Percentiles rank a stretch among this genome's conserved stretches.
Conservation (phyloP, 129 eudicot species). For the Pseudognaphalium luteoalbum region DNA sequence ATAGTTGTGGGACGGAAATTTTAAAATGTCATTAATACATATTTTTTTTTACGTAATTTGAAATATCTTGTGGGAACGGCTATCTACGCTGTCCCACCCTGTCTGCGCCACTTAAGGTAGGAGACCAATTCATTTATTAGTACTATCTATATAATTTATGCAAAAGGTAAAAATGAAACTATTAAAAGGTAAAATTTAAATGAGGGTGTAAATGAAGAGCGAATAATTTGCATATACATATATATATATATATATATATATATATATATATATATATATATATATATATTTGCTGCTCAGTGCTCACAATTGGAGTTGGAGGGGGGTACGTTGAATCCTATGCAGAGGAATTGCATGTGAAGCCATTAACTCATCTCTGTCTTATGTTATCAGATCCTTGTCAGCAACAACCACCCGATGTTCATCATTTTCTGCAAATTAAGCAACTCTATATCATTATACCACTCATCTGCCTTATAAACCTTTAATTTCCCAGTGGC, state of each 20-base stretch:
- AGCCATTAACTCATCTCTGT: neutral
- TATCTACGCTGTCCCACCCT: too few species aligned
- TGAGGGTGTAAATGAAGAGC: neutral
- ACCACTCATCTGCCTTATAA: neutral
- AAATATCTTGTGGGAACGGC: too few species aligned
- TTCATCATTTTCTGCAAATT: constrained; percentile 45
- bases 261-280: too few species aligned
- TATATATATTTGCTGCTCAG: too few species aligned
- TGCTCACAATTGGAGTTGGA: neutral
- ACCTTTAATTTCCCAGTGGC: neutral
- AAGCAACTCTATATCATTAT: neutral
- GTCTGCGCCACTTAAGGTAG: too few species aligned
- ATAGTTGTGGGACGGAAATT: too few species aligned
- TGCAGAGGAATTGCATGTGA: neutral
- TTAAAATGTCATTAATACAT: too few species aligned
- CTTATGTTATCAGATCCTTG: neutral
- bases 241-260: too few species aligned
- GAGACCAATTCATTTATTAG: too few species aligned
- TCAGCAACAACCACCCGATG: constrained; percentile 20
- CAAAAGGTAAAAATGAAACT: too few species aligned
- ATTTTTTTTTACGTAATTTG: too few species aligned
- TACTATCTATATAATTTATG: too few species aligned
- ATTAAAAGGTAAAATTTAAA: neutral
- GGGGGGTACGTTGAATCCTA: neutral
- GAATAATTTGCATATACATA: neutral